phyloP scores from a whole-genome alignment of 169 alveolate genomes.

The Toxoplasma gondii region DNA sequence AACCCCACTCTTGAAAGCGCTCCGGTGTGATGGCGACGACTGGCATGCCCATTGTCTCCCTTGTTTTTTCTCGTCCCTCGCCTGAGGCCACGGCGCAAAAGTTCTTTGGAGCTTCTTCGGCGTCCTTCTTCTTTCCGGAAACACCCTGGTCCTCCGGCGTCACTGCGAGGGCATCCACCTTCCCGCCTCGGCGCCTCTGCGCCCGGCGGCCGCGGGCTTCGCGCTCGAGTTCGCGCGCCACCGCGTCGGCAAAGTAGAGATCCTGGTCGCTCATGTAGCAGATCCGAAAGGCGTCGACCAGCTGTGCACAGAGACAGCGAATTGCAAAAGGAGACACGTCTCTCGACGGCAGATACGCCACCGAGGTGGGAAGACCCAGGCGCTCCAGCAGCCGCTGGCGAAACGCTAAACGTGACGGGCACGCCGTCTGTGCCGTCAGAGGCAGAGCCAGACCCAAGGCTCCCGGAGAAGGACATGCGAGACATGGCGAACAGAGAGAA shows the following conservation, averaged over 20 bases:
- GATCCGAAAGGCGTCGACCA: constrained; percentile 11
- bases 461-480: neutral
- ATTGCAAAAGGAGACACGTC: neutral
- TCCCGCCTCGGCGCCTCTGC: neutral
- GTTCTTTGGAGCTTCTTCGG: neutral
- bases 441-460: neutral
- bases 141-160: neutral
- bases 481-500: neutral
- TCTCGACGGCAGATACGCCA: neutral
- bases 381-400: constrained; percentile 18
- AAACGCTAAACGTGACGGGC: constrained; percentile 8
- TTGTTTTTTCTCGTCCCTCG: neutral
- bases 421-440: constrained; percentile 2
- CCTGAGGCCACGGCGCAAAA: too few species aligned
- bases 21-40: neutral
- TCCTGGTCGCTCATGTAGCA: constrained; percentile 43
- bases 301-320: constrained; percentile 5
- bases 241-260: constrained; percentile 22
- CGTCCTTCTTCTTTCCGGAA: neutral
- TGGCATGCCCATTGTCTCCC: neutral
- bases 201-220: neutral
- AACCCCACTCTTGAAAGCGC: constrained; percentile 5
- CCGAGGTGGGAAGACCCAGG: neutral
- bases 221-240: neutral
- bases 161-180: neutral